Conservation (phyloP, 345 rosid genomes). For the Syzygium aromaticum region DNA sequence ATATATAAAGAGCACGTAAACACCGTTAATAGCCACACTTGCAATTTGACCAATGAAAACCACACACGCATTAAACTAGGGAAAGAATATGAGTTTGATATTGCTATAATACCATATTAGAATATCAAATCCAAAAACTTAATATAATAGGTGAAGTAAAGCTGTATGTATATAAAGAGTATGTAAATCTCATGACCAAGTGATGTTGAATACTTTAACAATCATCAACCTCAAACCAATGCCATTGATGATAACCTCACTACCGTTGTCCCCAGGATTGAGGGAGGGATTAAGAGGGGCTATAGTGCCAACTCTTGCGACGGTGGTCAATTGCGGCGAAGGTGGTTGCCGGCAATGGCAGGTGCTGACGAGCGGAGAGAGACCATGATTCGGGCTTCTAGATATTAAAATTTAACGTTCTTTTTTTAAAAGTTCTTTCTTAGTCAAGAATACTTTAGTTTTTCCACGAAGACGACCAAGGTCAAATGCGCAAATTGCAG, state of each 20-base stretch:
- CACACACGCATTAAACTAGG: background rate
- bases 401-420: background rate
- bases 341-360: background rate
- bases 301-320: background rate
- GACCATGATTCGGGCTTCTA: background rate
- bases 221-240: background rate
- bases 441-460: background rate
- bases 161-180: too few species aligned
- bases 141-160: too few species aligned
- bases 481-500: background rate
- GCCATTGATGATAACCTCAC: background rate
- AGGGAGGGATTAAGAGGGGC: background rate
- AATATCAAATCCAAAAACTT: too few species aligned
- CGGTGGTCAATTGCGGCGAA: background rate
- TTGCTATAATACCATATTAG: too few species aligned
- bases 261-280: background rate
- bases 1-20: background rate
- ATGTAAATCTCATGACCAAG: accelerated
- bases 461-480: background rate
- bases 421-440: too few species aligned
- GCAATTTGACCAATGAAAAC: background rate
- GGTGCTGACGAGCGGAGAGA: background rate
- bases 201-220: too few species aligned
- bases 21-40: background rate
- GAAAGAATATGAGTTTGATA: background rate